Evolutionary conservation across 164 flowering plant species (phyloP).

Genomic region (Tetrastigma voinierianum): DNA sequence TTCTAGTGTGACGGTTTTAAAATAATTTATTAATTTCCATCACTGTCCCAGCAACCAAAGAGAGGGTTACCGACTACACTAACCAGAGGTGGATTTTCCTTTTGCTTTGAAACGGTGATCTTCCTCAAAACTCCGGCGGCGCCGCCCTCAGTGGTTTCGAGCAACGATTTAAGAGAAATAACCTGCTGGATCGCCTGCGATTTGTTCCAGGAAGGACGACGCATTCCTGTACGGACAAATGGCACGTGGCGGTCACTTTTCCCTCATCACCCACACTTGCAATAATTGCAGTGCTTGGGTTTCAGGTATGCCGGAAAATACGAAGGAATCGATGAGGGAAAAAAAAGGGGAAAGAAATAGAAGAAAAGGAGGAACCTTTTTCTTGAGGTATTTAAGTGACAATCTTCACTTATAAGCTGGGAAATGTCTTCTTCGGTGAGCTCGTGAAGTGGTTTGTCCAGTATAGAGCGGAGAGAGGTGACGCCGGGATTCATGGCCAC

Average conservation of each 20-base stretch:
- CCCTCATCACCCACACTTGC: not conserved
- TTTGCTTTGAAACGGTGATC: slow-evolving; percentile 12
- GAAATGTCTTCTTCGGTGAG: slow-evolving; percentile 96
- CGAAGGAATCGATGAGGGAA: slow-evolving; percentile 1
- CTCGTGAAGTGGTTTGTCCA: slow-evolving; percentile 74
- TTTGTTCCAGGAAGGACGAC: slow-evolving; percentile 95
- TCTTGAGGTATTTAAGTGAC: slow-evolving; percentile 88
- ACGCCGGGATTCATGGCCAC: slow-evolving; percentile 42
- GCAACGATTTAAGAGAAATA: slow-evolving; percentile 64
- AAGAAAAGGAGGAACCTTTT: slow-evolving; percentile 50
- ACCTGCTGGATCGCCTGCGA: slow-evolving; percentile 96
- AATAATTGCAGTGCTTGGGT: not conserved
- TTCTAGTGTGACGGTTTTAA: not conserved
- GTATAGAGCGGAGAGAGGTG: slow-evolving; percentile 42
- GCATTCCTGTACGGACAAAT: slow-evolving; percentile 55
- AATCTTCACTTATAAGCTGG: slow-evolving; percentile 95
- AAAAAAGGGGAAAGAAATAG: not conserved
- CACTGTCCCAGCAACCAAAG: slow-evolving; percentile 3
- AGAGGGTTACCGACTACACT: not conserved
- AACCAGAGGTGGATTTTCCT: slow-evolving; percentile 18
- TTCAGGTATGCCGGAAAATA: slow-evolving; percentile 8
- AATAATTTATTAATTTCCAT: too few relatives aligned
- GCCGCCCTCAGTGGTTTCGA: slow-evolving; percentile 42
- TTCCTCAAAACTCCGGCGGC: slow-evolving; percentile 28
- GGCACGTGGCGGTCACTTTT: slow-evolving; percentile 11